Base-by-base conservation (phyloP, 495 filamentous ascomycete species). In the Monascus purpureus region DNA sequence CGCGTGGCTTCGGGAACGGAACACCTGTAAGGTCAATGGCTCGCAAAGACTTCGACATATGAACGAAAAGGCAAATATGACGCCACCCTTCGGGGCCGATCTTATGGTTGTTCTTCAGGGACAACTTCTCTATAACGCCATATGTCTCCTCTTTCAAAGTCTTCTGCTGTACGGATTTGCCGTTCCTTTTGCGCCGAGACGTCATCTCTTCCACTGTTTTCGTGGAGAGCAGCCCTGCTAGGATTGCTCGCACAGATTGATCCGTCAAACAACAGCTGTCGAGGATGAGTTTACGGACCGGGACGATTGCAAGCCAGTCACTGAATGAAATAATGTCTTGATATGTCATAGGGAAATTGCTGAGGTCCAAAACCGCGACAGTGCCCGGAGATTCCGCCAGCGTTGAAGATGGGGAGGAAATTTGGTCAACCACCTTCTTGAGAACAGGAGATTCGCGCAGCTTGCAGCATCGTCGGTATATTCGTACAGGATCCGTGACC, bases 391-490 rank as follows among this genome's bases (percentile, higher is more conserved):
- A 61, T 41, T 73, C 63, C 6, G 63, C 55, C 2, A 74, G 53
- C 13, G 61, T 71, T 15, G 75, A 75, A 6, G 67, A 64, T 22
- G 77, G 67, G 13, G 74, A 70, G n/a, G 68, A 68, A 13, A 97
- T 79, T 46, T 94, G 83, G 36, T 87, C 82, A 11, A 77, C 82
- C 22, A 97, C 79, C 42, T 77, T 81, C 45, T 86, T 86, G 14
- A 96, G 61, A 23, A 93, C 82, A 1, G 81, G 81, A 0, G 85
- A 87, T 57, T 96, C 90, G 39, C 90, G 66, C 15, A 97, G 61
- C 45, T 95, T 87, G 46, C 90, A 96, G 50, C 90, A 96, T 34
- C 90, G 72, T 30, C 86, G 72, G 53, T 97, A 97, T 50, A 97
- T 94, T 35, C 87, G 72, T 6, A 86, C 68, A 4, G 90, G 88